Evolutionary conservation across 2,329 filamentous ascomycete genomes (phyloP), one percentile per base, ranked within the genome.

Genomic region (Pseudonectria buxi): DNA sequence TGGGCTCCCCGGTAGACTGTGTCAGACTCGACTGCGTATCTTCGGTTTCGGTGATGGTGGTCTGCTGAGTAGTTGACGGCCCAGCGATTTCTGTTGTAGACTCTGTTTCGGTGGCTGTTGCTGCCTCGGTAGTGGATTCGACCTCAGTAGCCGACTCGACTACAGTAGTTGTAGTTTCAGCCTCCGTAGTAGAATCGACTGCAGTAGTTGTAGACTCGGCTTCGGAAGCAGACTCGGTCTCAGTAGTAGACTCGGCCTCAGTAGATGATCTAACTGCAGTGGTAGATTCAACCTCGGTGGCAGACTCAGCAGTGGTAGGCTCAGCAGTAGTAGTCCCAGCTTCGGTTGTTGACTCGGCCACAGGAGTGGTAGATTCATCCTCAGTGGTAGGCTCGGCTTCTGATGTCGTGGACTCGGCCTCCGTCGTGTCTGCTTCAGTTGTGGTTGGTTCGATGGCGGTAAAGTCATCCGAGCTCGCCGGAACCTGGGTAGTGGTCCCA

Each of bases 401-500:
- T 16, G n/a, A n/a, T n/a, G 32, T 30, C 9, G 41, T 35, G 3
- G 26, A 10, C 3, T 13, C 24, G 27, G 30, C 27, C 30, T 30
- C 29, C 9, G 30, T 26, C 4, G 36, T 32, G 4, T 30, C 13
- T 14, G 31, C 28, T 14, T 32, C n/a, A 10, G 32, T 30, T 6
- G 34, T 33, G 4, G 35, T 29, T 6, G 26, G 10, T n/a, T 33
- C 24, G 24, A 40, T 15, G 25, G 34, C 33, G 3, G 14, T 22
- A 26, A 42, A 33, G 29, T 9, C 31, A 4, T 16, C 15, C 6
- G 30, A 29, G 26, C 51, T 54, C 11, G 49, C 46, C 13, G 45
- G 35, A 4, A 41, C 43, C 35, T 62, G 56, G 6, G 41, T 41
- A 11, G 42, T 50, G 7, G 55, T 60, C 29, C 36, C 41, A 2